Percentiles rank a stretch among this genome's conserved stretches.
Evolutionary conservation across 1,284 basidiomycete species (phyloP).

Genomic region (Butyriboletus appendiculatus): DNA sequence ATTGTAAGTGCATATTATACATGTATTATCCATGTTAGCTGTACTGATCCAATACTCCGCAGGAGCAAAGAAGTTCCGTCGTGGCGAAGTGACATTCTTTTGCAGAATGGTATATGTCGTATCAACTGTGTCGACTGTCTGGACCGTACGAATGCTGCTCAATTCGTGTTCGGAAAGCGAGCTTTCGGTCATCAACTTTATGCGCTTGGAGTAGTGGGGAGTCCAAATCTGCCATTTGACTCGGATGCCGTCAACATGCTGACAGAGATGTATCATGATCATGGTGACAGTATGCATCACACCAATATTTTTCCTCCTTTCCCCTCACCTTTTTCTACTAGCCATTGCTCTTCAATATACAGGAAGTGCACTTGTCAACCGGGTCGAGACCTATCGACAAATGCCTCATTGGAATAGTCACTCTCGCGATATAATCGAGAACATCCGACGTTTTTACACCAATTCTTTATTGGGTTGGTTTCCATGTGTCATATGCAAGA

Average conservation of each 20-base stretch:
- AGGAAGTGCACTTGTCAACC: conserved; percentile 94
- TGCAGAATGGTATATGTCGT: conserved; percentile 91
- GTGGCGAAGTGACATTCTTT: conserved; percentile 70
- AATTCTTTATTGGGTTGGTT: conserved; percentile 83
- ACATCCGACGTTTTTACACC: conserved; percentile 93
- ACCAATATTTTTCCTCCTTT: neutral
- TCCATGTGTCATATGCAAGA: neutral
- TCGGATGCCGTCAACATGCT: conserved; percentile 97
- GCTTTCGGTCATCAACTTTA: conserved; percentile 96
- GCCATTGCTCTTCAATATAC: conserved; percentile 97
- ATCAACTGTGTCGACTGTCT: conserved; percentile 97
- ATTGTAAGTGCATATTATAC: conserved; percentile 37
- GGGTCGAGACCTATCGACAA: conserved; percentile 94
- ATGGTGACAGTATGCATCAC: conserved; percentile 78
- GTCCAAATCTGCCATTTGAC: conserved; percentile 87
- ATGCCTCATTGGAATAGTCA: conserved; percentile 99
- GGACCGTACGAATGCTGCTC: conserved; percentile 96
- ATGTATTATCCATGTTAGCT: neutral
- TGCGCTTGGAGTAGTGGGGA: conserved; percentile 86
- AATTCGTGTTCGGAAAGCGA: conserved; percentile 97
- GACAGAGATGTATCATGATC: conserved; percentile 99
- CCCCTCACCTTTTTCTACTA: conserved; percentile 33
- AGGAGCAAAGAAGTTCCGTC: conserved; percentile 18
- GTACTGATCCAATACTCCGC: neutral
- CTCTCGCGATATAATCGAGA: conserved; percentile 96